Percentiles rank a stretch among this genome's conserved stretches.
Conservation (phyloP, 1,284 basidiomycete species). For the Naganishia liquefaciens region DNA sequence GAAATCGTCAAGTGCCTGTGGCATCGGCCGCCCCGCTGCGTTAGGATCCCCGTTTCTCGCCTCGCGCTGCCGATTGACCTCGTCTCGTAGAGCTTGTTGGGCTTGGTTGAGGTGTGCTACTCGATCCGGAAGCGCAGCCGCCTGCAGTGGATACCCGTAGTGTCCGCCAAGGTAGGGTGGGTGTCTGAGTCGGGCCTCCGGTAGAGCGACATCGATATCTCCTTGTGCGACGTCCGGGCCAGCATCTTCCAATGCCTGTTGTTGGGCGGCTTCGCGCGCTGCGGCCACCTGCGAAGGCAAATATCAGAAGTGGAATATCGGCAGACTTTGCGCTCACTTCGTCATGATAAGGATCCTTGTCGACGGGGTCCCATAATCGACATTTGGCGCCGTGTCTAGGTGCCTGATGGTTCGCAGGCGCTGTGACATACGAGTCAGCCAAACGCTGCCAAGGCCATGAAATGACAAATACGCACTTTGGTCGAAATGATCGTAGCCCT, state of each 20-base stretch:
- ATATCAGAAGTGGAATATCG: neutral
- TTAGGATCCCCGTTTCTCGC: too few species aligned
- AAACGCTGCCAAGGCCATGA: constrained; percentile 33
- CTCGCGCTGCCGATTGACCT: too few species aligned
- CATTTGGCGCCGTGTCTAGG: constrained; percentile 58
- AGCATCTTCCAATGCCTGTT: constrained; percentile 34
- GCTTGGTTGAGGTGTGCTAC: neutral
- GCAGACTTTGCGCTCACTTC: constrained; percentile 58
- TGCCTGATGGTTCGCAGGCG: constrained; percentile 30
- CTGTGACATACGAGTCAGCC: constrained; percentile 36
- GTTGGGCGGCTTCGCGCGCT: constrained; percentile 66
- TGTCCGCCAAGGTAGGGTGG: too few species aligned
- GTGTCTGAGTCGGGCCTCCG: neutral
- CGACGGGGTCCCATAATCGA: constrained; percentile 64
- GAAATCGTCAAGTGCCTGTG: too few species aligned
- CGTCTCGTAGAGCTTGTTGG: too few species aligned
- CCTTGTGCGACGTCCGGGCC: constrained; percentile 50
- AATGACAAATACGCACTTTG: constrained; percentile 47
- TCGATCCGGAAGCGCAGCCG: neutral
- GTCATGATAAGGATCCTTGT: constrained; percentile 64
- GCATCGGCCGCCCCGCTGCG: too few species aligned
- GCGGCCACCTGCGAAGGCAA: constrained; percentile 62
- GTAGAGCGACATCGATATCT: constrained; percentile 34
- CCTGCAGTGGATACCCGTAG: too few species aligned
- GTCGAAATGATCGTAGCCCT: constrained; percentile 76